phyloP scores from a whole-genome alignment of 2,329 filamentous ascomycete genomes.

The Fusarium drepaniforme region DNA sequence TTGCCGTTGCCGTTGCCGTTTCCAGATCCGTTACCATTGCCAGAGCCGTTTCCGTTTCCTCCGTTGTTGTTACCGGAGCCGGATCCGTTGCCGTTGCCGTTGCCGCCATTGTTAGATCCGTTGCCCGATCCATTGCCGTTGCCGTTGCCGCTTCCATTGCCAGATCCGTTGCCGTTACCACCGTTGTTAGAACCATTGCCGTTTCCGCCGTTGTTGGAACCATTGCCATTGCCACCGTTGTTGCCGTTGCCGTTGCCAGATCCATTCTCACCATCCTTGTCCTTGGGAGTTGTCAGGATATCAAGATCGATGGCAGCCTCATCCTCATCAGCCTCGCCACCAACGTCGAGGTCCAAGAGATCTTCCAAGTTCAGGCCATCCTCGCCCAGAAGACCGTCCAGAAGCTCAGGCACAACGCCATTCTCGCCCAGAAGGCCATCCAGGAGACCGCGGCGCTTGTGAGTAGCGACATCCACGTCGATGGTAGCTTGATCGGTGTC shows the following conservation, averaged over 20 bases:
- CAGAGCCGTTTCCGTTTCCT: neutral
- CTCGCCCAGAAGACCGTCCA: neutral
- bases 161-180: neutral
- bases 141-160: neutral
- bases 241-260: slow-evolving; percentile 48
- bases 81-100: neutral
- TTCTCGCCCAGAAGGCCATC: neutral
- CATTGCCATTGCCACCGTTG: neutral
- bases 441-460: neutral
- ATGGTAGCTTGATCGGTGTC: slow-evolving; percentile 20
- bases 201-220: neutral
- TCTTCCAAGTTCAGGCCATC: neutral
- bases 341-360: slow-evolving; percentile 25
- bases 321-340: slow-evolving; percentile 24
- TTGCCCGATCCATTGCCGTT: neutral
- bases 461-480: slow-evolving; percentile 26
- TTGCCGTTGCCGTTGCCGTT: slow-evolving; percentile 48
- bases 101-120: neutral
- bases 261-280: slow-evolving; percentile 25
- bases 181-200: slow-evolving; percentile 46
- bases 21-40: neutral
- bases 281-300: slow-evolving; percentile 9
- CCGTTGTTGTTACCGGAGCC: neutral
- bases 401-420: neutral
- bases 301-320: slow-evolving; percentile 21